These are phyloP conservation scores for Batkoa obscura DNA, from an alignment of 371 early-diverging fungal species.

Conservation along the genomic window DNA sequence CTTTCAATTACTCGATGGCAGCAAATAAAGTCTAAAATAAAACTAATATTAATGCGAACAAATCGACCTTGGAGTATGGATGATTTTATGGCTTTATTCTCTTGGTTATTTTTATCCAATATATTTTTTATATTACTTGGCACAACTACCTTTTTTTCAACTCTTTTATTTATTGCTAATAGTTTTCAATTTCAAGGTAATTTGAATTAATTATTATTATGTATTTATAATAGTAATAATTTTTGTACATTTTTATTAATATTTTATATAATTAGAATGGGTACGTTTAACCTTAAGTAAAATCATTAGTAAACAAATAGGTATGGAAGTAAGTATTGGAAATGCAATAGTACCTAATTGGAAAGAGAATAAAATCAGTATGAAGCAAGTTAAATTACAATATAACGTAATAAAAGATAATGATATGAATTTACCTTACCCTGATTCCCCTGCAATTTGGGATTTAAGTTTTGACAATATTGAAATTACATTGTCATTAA, in stretches of 20 bases:
- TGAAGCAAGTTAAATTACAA: slow-evolving; percentile 45
- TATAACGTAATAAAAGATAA: not conserved
- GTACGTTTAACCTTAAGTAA: slow-evolving; percentile 54
- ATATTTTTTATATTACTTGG: slow-evolving; percentile 66
- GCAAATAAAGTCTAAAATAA: not conserved
- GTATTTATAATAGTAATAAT: too few species aligned
- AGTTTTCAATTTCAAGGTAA: slow-evolving; percentile 75
- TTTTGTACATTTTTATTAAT: not conserved
- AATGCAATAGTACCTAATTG: slow-evolving; percentile 85
- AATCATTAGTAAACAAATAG: slow-evolving; percentile 62
- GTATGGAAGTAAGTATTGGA: slow-evolving; percentile 69
- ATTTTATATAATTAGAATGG: slow-evolving; percentile 31
- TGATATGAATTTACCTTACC: not conserved
- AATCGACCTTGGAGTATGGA: slow-evolving; percentile 68
- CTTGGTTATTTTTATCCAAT: slow-evolving; percentile 79
- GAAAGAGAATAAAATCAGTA: slow-evolving; percentile 71
- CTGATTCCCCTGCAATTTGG: slow-evolving; percentile 39
- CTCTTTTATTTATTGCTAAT: slow-evolving; percentile 63
- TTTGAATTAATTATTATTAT: too few species aligned
- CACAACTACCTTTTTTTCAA: slow-evolving; percentile 77
- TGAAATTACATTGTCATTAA: slow-evolving; percentile 68
- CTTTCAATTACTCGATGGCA: too few species aligned
- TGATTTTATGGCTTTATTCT: slow-evolving; percentile 71
- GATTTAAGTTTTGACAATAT: slow-evolving; percentile 63
- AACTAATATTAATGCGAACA: slow-evolving; percentile 24